A percentile compares a stretch with the other conserved stretches of the same genome.
These are phyloP conservation scores for Angomonas ambiguus DNA, from an alignment of 208 protist genomes.

Conservation along the genomic window DNA sequence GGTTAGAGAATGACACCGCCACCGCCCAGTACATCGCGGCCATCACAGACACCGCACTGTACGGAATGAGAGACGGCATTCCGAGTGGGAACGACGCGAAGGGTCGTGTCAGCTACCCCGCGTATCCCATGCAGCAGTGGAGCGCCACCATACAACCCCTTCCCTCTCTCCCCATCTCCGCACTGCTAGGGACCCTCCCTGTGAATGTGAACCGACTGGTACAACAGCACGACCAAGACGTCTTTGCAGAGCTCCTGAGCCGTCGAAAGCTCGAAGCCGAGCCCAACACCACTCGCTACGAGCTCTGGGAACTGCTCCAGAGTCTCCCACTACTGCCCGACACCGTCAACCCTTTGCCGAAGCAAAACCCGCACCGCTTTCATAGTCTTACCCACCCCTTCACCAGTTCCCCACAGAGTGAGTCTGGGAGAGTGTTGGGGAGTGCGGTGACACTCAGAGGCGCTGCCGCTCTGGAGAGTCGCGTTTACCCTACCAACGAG, in stretches of 20 bases:
- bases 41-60: conserved; percentile 62
- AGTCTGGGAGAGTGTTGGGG: conserved; percentile 60
- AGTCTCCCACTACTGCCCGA: conserved; percentile 42
- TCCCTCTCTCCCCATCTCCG: conserved; percentile 48
- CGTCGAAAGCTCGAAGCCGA: background rate
- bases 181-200: conserved; percentile 56
- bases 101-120: conserved; percentile 21
- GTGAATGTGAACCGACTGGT: conserved; percentile 30
- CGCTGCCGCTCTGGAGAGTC: conserved; percentile 35
- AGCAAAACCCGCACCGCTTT: conserved; percentile 23
- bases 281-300: conserved; percentile 17
- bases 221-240: too few species aligned
- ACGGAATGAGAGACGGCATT: conserved; percentile 59
- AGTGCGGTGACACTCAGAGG: conserved; percentile 68
- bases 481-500: conserved; percentile 54
- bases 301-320: conserved; percentile 64
- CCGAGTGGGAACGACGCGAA: background rate
- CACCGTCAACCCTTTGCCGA: background rate
- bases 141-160: conserved; percentile 50
- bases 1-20: conserved; percentile 64
- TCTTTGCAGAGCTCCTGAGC: background rate
- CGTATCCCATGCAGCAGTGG: conserved; percentile 75
- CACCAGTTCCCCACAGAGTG: conserved; percentile 16
- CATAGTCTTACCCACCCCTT: conserved; percentile 62
- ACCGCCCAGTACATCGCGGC: conserved; percentile 77